Evolutionary conservation across 768 basidiomycete species (phyloP).

Genomic region (Lactarius evosmus): DNA sequence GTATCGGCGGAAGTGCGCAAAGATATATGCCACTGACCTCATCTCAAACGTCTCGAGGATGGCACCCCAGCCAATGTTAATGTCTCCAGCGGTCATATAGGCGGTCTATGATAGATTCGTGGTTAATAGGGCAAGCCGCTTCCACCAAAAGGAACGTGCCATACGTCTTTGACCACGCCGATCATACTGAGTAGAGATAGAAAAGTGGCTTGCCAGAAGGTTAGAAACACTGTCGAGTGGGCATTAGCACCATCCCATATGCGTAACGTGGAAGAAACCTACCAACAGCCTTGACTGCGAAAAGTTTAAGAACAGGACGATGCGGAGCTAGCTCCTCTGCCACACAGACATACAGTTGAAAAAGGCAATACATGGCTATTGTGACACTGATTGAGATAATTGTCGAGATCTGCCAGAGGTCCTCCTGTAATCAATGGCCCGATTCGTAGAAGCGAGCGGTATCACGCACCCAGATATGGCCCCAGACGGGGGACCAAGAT

Average conservation of each 20-base stretch:
- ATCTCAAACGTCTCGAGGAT: conserved; percentile 72
- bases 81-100: conserved; percentile 71
- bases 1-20: background rate
- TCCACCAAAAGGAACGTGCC: conserved; percentile 25
- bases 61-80: conserved; percentile 68
- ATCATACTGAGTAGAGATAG: conserved; percentile 55
- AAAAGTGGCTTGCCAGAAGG: conserved; percentile 72
- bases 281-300: conserved; percentile 74
- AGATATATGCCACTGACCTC: conserved; percentile 46
- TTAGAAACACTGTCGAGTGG: conserved; percentile 53
- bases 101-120: conserved; percentile 41
- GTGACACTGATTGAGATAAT: conserved; percentile 69
- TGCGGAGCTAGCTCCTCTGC: conserved; percentile 52
- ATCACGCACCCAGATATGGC: conserved; percentile 59
- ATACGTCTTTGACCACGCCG: conserved; percentile 61
- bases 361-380: conserved; percentile 72
- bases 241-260: background rate
- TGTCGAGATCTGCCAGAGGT: conserved; percentile 45
- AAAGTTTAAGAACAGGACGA: conserved; percentile 62
- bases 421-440: background rate
- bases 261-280: conserved; percentile 26
- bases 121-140: background rate
- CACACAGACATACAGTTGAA: conserved; percentile 66
- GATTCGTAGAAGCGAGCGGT: background rate
- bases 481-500: conserved; percentile 66